Conservation (phyloP, 2,329 filamentous ascomycete genomes). For the Pestalotiopsis sp. region DNA sequence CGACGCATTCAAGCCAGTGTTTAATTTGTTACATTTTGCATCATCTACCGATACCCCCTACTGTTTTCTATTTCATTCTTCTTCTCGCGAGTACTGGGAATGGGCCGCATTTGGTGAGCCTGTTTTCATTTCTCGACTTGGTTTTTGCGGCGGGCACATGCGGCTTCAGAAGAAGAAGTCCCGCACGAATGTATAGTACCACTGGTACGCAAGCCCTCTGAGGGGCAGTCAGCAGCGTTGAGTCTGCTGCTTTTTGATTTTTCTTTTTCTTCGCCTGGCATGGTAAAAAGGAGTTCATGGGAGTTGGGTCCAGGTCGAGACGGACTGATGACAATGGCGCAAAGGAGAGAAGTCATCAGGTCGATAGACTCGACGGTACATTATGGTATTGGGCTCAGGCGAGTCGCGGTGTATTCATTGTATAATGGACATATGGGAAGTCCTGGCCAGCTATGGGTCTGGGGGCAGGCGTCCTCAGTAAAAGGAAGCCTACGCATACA, state of each 20-base stretch:
- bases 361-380: background rate
- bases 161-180: background rate
- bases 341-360: background rate
- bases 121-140: constrained; percentile 20
- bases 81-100: constrained; percentile 28
- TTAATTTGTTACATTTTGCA: constrained; percentile 21
- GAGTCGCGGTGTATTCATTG: background rate
- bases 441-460: background rate
- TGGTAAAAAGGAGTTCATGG: constrained; percentile 7
- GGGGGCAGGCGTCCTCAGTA: background rate
- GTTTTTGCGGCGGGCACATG: constrained; percentile 2
- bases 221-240: background rate
- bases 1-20: background rate
- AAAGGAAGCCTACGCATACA: background rate
- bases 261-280: background rate
- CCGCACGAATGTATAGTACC: background rate
- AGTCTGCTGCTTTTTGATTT: background rate
- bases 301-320: background rate
- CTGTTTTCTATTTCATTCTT: constrained; percentile 27
- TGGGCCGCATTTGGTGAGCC: constrained; percentile 21
- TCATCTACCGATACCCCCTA: constrained; percentile 35
- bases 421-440: constrained; percentile 10
- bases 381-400: constrained; percentile 2
- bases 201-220: background rate
- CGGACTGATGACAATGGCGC: background rate